These are phyloP conservation scores for Backusella australiensis DNA, from an alignment of 192 early-diverging fungal species.

Conservation along the genomic window DNA sequence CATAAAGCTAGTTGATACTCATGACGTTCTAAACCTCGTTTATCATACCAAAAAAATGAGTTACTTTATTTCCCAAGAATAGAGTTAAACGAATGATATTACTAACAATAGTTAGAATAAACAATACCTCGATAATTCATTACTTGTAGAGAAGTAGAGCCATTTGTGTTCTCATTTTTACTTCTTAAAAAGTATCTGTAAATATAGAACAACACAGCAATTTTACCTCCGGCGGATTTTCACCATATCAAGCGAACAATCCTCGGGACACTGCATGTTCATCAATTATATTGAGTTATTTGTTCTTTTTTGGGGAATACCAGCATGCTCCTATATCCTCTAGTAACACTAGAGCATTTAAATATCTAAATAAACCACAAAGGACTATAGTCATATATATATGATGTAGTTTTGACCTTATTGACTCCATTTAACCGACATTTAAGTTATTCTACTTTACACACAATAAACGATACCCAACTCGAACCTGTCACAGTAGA, in stretches of 20 bases:
- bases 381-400: neutral
- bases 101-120: neutral
- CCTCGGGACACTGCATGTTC: neutral
- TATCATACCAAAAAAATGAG: neutral
- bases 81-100: neutral
- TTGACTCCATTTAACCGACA: neutral
- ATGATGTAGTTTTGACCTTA: neutral
- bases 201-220: neutral
- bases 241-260: neutral
- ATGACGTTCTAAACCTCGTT: constrained; percentile 1
- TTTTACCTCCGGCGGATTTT: neutral
- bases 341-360: neutral
- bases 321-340: neutral
- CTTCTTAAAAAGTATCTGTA: neutral
- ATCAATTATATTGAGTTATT: neutral
- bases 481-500: neutral
- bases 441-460: neutral
- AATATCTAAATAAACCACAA: neutral
- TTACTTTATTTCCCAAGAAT: neutral
- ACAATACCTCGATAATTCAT: neutral
- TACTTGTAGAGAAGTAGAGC: neutral
- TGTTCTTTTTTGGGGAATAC: neutral
- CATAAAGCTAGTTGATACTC: neutral
- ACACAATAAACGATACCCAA: neutral
- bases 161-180: neutral